Base-by-base conservation (phyloP, 2,329 filamentous ascomycete species). In the Colletotrichum orchidophilum region DNA sequence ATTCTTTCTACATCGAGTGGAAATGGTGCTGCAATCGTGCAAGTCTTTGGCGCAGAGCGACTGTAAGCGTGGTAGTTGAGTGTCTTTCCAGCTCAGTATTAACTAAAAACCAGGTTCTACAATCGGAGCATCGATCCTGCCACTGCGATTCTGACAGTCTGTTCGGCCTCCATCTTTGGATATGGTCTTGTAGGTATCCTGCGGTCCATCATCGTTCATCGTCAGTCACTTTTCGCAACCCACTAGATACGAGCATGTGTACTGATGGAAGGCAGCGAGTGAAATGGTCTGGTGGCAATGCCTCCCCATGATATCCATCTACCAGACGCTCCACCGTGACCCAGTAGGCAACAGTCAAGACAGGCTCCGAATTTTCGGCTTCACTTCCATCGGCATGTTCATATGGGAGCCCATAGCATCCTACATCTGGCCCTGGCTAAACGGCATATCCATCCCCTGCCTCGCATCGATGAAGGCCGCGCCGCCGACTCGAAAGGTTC, bases 381-480 rank as follows among this genome's bases (percentile, higher is more conserved):
- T 72, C 26, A 66, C 70, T 11, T 72, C 70, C 29, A 70, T 72
- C 5, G 66, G 66, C 15, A 72, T 72, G 66, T 72, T 72, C 33
- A 66, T 72, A 42, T 72, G 66, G 66, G 70, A 72, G 26, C 70
- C 70, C 3, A 60, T 70, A 9, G 66, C 58, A 15, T 72, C 70
- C 1, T 72, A 72, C 46, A 35, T 72, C 46, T 70, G 66, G 61
- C 70, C 70, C 3, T 72, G 70, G 70, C 11, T 72, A 11, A 70
- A 72, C 46, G 70, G 70, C 33, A 72, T 72, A 27, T 72, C 70
- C 18, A 66, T 87, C 29, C 84, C 86, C 62, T 87, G 85, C 72
- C 79, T 87, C 5, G 82, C 84, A 0, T 70, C 70, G 0, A 72
- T 72, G 61, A 70, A 49, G 18, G 66, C 70, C 0, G 58, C 61